Percentiles rank a stretch among this genome's conserved stretches.
Evolutionary conservation across 164 flowering plant species (phyloP).

Genomic region (Taxillus chinensis): DNA sequence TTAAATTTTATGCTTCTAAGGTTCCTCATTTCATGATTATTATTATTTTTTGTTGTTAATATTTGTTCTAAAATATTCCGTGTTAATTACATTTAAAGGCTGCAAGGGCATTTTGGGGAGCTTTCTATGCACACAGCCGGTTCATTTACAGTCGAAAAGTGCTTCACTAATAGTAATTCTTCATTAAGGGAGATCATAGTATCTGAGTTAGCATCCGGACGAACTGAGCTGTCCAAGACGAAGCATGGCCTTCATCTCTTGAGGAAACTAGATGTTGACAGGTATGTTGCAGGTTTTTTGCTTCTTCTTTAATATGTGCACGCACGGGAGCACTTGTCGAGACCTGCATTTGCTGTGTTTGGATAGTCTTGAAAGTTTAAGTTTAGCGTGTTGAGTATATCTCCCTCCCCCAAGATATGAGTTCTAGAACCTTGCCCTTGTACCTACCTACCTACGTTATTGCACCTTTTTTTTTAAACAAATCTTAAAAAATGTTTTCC

Average conservation of each 20-base stretch:
- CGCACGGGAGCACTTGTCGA: not conserved
- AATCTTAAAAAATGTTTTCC: too few species aligned
- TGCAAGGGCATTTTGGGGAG: slow-evolving; percentile 74
- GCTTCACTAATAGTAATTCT: slow-evolving; percentile 45
- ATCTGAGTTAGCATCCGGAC: slow-evolving; percentile 52
- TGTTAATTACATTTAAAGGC: slow-evolving; percentile 29
- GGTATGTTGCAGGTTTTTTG: slow-evolving; percentile 32
- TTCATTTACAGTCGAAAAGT: slow-evolving; percentile 77
- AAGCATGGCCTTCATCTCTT: slow-evolving; percentile 82
- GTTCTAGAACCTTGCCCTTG: too few species aligned
- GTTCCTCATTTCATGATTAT: too few species aligned
- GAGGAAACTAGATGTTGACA: slow-evolving; percentile 65
- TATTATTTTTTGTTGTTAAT: not conserved
- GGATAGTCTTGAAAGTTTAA: too few species aligned
- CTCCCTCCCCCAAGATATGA: too few species aligned
- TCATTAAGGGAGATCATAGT: slow-evolving; percentile 61
- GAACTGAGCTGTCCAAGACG: slow-evolving; percentile 62
- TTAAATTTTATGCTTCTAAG: too few species aligned
- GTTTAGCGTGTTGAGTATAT: too few species aligned
- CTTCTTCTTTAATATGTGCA: not conserved
- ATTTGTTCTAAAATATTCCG: not conserved
- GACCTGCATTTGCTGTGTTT: too few species aligned
- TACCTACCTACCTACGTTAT: too few species aligned
- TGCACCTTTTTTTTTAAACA: too few species aligned
- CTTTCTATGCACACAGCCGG: slow-evolving; percentile 65